These are phyloP conservation scores for Mycena vulgaris DNA, from an alignment of 768 basidiomycete species.

Conservation along the genomic window DNA sequence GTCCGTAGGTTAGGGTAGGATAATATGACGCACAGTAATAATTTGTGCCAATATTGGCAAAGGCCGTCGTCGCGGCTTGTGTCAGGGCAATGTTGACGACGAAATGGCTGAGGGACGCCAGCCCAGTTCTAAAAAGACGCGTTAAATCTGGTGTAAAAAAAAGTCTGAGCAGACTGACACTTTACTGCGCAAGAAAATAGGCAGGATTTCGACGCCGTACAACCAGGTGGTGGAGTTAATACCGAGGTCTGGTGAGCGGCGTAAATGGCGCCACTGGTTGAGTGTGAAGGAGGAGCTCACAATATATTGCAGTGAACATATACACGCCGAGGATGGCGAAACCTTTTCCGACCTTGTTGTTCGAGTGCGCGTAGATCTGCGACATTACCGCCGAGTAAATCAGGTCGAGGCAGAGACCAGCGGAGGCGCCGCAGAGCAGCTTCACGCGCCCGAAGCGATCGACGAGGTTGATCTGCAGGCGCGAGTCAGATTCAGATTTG, in stretches of 20 bases:
- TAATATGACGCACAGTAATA: not conserved
- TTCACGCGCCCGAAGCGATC: not conserved
- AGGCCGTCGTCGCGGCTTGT: not conserved
- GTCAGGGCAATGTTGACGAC: not conserved
- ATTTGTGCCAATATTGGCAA: not conserved
- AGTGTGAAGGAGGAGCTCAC: not conserved
- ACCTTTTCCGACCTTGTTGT: not conserved
- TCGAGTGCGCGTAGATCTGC: not conserved
- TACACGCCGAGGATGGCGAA: not conserved
- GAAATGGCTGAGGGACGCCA: not conserved
- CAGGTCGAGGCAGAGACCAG: not conserved
- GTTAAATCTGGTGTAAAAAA: not conserved
- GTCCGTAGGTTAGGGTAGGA: not conserved
- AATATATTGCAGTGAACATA: not conserved
- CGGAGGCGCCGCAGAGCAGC: not conserved
- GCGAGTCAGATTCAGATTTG: not conserved
- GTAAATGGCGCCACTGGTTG: not conserved
- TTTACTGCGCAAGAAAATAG: not conserved
- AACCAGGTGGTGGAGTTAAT: not conserved
- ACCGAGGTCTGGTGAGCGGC: not conserved
- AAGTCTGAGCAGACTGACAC: not conserved
- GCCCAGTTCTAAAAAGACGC: not conserved
- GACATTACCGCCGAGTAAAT: not conserved
- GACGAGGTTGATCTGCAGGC: not conserved
- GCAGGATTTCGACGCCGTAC: not conserved